Evolutionary conservation across 371 early-diverging fungal genomes (phyloP).

Genomic region (Mortierella sp.): DNA sequence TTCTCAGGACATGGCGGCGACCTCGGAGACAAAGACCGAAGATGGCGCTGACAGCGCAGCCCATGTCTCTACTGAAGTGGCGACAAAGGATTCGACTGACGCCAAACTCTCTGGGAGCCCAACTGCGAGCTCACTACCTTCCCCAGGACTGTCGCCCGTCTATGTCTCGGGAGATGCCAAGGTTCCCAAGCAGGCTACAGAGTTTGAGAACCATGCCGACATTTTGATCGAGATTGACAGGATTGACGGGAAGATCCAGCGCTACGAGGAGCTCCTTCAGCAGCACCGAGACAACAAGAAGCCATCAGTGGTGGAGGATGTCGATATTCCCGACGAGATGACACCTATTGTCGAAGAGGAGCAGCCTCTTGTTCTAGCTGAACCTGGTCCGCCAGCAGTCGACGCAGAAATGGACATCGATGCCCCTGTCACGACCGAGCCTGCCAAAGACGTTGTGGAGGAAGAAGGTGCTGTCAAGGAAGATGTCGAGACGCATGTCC

Average conservation of each 20-base stretch:
- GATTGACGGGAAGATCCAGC: constrained; percentile 43
- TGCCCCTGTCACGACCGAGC: neutral
- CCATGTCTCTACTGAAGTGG: neutral
- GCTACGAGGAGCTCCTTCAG: constrained; percentile 25
- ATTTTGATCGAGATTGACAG: constrained; percentile 46
- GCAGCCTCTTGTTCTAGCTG: neutral
- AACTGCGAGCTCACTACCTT: constrained; percentile 24
- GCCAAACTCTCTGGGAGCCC: constrained; percentile 14
- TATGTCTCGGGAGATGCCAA: neutral
- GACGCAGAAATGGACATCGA: constrained; percentile 26
- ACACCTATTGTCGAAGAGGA: constrained; percentile 8
- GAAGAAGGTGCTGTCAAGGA: neutral
- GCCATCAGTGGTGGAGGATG: neutral
- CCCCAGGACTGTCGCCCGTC: constrained; percentile 25
- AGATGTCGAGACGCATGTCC: neutral
- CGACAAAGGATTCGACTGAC: neutral
- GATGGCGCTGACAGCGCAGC: neutral
- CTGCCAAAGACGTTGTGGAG: neutral
- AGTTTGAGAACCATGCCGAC: constrained; percentile 39
- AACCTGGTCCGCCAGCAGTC: neutral
- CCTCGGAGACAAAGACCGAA: neutral
- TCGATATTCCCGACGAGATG: neutral
- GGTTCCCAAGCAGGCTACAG: neutral
- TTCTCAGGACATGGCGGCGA: neutral
- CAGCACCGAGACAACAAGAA: constrained; percentile 28